Base-by-base conservation (phyloP, 2,329 filamentous ascomycete species). In the Westerdykella ornata region DNA sequence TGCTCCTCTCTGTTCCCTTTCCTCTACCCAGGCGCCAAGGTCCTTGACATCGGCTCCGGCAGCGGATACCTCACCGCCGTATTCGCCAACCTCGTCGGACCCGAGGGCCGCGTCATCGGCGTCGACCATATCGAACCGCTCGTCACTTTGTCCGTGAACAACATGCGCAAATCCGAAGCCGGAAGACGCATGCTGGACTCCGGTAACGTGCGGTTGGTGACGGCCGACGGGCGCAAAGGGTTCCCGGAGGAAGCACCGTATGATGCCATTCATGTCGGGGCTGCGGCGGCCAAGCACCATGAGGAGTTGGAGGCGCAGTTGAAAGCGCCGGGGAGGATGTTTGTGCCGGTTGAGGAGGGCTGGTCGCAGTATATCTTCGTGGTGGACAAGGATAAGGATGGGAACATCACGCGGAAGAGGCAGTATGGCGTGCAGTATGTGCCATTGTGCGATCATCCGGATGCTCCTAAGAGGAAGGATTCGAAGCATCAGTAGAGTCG, bases 181-280 rank as follows among this genome's bases (percentile, higher is more conserved):
- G 72, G 72, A 0, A 51, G 76, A 74, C 59, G 62, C 9, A 66
- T 94, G 41, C 65, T 96, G 12, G 73, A 75, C 1, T 69, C 65
- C 0, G 85, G 82, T 0, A 76, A 73, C 55, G 77, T 89, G 32
- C 71, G 72, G 43, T 94, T 94, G 58, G 73, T 89, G 1, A 73
- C 80, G 0, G 88, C 81, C 0, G 89, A 96, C 68, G 72, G 72
- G 11, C 53, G 72, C 46, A 59, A 64, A 40, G 72, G 72, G 3
- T 74, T 65, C 63, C 43, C 38, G 19, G 68, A 71, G 11, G 73
- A 68, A 46, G 68, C 65, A 20, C 75, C 80, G 0, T 98, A 90
- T 74, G 88, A 97, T 73, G 89, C 85, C 2, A 97, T 98, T 45
- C 92, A 97, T 62, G 92, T 97, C 2, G 92, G 92, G 0, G 92